These are phyloP conservation scores for Ophiocordyceps camponoti-floridani DNA, from an alignment of 2,329 filamentous ascomycete species.

Conservation along the genomic window DNA sequence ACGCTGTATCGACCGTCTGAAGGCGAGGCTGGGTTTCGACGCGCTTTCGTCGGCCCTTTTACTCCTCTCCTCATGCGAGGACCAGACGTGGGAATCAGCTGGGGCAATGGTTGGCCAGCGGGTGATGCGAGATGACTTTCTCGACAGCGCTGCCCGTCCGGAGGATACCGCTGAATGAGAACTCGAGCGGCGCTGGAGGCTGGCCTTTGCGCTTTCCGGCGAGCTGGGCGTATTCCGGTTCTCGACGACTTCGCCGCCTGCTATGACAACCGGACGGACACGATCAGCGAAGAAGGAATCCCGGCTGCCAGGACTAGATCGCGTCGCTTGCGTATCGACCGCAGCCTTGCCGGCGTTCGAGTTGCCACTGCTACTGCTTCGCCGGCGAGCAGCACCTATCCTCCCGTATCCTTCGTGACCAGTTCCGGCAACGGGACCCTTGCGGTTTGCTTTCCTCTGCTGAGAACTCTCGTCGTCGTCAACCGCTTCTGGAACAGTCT, in stretches of 20 bases:
- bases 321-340: constrained; percentile 25
- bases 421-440: constrained; percentile 79
- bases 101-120: constrained; percentile 36
- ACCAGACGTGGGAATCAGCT: constrained; percentile 20
- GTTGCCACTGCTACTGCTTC: constrained; percentile 41
- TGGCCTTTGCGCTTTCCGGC: constrained; percentile 31
- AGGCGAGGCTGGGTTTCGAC: constrained; percentile 33
- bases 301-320: constrained; percentile 29
- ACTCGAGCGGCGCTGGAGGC: constrained; percentile 20
- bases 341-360: constrained; percentile 20
- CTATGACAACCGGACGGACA: constrained; percentile 48
- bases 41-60: constrained; percentile 21
- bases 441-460: constrained; percentile 25
- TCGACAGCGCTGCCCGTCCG: constrained; percentile 20
- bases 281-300: constrained; percentile 43
- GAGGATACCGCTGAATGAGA: constrained; percentile 22
- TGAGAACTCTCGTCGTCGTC: constrained; percentile 20
- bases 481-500: constrained; percentile 34
- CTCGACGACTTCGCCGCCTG: constrained; percentile 42
- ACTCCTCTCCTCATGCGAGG: constrained; percentile 25
- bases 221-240: constrained; percentile 35
- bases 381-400: constrained; percentile 40
- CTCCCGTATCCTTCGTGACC: constrained; percentile 76
- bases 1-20: constrained; percentile 35
- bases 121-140: constrained; percentile 22